Evolutionary conservation across 2,329 filamentous ascomycete genomes (phyloP).

Genomic region (Alternaria triticina): DNA sequence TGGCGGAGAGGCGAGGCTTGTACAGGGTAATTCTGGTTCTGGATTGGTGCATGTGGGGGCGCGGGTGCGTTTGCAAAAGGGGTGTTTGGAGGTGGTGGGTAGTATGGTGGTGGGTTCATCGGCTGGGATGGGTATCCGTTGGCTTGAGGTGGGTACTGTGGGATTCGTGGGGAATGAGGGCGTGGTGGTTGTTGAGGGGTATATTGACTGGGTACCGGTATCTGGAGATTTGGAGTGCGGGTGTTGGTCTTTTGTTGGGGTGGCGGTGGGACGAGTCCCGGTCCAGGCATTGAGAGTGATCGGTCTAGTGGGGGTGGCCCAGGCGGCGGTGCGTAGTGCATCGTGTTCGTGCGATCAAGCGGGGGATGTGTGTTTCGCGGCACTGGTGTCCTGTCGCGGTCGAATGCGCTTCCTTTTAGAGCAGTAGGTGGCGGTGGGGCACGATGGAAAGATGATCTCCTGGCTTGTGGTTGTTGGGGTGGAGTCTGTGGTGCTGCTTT

Average conservation of each 20-base stretch:
- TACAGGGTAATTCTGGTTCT: slow-evolving; percentile 1
- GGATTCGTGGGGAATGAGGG: slow-evolving; percentile 12
- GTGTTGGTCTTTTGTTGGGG: slow-evolving; percentile 14
- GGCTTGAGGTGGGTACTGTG: slow-evolving; percentile 12
- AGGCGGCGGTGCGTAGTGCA: slow-evolving; percentile 15
- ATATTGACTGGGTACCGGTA: slow-evolving; percentile 16
- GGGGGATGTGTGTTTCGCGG: slow-evolving; percentile 23
- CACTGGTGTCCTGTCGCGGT: slow-evolving; percentile 36
- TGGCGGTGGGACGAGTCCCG: slow-evolving; percentile 14
- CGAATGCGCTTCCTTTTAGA: slow-evolving; percentile 11
- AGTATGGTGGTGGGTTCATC: neutral
- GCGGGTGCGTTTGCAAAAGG: neutral
- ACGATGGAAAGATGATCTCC: slow-evolving; percentile 32
- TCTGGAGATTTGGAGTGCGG: slow-evolving; percentile 21
- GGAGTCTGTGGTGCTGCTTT: slow-evolving; percentile 26
- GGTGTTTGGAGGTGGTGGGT: neutral
- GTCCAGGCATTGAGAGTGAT: slow-evolving; percentile 33
- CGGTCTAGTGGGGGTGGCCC: slow-evolving; percentile 35
- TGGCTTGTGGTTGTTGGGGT: slow-evolving; percentile 12
- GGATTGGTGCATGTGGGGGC: slow-evolving; percentile 8
- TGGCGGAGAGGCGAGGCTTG: slow-evolving; percentile 28
- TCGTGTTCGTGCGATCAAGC: slow-evolving; percentile 30
- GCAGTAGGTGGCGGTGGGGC: slow-evolving; percentile 13
- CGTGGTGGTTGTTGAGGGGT: slow-evolving; percentile 1
- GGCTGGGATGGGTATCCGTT: slow-evolving; percentile 5